These are phyloP conservation scores for Piper betle DNA, from an alignment of 164 flowering plant species.

Conservation along the genomic window DNA sequence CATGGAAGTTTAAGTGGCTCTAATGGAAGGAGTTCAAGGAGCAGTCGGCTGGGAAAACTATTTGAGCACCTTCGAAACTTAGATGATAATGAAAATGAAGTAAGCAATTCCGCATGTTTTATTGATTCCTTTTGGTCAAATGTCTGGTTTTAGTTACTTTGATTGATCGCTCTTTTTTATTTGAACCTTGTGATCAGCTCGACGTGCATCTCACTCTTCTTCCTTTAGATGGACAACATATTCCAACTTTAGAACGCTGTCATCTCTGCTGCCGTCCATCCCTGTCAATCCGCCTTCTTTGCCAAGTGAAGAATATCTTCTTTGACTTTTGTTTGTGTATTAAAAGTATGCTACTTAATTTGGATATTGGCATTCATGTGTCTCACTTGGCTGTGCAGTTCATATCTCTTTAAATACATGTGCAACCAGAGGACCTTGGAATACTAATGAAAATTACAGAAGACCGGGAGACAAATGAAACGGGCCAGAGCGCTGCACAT, in stretches of 20 bases:
- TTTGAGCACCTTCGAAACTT: slow-evolving; percentile 39
- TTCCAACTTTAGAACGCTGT: slow-evolving; percentile 49
- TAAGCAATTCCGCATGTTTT: slow-evolving; percentile 2
- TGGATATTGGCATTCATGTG: slow-evolving; percentile 1
- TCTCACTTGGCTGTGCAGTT: slow-evolving; percentile 22
- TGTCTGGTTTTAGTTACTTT: slow-evolving; percentile 2
- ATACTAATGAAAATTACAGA: slow-evolving; percentile 29
- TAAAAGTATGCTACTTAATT: not conserved
- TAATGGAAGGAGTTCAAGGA: slow-evolving; percentile 30
- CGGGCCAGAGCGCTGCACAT: slow-evolving; percentile 6
- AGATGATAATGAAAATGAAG: slow-evolving; percentile 35
- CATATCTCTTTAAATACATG: slow-evolving; percentile 28
- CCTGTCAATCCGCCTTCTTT: slow-evolving; percentile 36
- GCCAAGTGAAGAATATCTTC: slow-evolving; percentile 31
- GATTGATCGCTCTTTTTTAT: not conserved
- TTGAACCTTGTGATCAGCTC: slow-evolving; percentile 22
- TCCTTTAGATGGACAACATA: slow-evolving; percentile 38
- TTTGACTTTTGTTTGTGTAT: not conserved
- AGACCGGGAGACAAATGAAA: not conserved
- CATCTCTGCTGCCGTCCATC: slow-evolving; percentile 63
- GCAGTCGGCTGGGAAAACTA: slow-evolving; percentile 37
- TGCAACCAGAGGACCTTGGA: slow-evolving; percentile 19
- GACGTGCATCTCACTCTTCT: slow-evolving; percentile 52
- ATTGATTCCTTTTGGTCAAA: not conserved
- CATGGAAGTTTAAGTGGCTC: slow-evolving; percentile 37